Conservation (phyloP, 2,329 filamentous ascomycete genomes). For the Fusarium armeniacum region DNA sequence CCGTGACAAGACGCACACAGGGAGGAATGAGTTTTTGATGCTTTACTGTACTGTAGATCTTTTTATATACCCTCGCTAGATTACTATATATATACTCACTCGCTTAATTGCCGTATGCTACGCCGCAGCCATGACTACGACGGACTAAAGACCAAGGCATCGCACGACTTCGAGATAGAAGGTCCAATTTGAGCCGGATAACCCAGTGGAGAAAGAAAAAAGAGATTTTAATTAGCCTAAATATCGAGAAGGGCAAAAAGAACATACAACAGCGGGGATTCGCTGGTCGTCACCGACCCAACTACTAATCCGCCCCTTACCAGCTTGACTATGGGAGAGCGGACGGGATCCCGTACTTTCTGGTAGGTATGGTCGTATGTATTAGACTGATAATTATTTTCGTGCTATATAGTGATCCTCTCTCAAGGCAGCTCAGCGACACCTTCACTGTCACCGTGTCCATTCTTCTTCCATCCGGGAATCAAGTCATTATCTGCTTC, state of each 20-base stretch:
- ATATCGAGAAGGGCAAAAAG: background rate
- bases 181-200: too few species aligned
- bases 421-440: background rate
- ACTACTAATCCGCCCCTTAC: conserved; percentile 2
- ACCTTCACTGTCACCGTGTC: background rate
- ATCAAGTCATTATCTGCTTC: conserved; percentile 61
- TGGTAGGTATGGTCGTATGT: background rate
- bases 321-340: conserved; percentile 3
- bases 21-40: background rate
- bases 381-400: accelerated
- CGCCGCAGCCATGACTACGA: too few species aligned
- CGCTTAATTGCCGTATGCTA: background rate
- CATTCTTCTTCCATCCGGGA: conserved; percentile 53
- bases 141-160: too few species aligned
- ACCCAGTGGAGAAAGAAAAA: too few species aligned
- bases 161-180: too few species aligned
- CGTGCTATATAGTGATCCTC: background rate
- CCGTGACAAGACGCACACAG: background rate
- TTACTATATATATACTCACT: background rate
- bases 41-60: background rate
- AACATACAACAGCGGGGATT: conserved; percentile 3
- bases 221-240: too few species aligned
- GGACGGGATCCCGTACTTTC: conserved; percentile 3
- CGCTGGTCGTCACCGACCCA: conserved; percentile 4
- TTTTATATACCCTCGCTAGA: background rate